Evolutionary conservation across 1,284 basidiomycete species (phyloP).

Genomic region (Phellopilus nigrolimitatus): DNA sequence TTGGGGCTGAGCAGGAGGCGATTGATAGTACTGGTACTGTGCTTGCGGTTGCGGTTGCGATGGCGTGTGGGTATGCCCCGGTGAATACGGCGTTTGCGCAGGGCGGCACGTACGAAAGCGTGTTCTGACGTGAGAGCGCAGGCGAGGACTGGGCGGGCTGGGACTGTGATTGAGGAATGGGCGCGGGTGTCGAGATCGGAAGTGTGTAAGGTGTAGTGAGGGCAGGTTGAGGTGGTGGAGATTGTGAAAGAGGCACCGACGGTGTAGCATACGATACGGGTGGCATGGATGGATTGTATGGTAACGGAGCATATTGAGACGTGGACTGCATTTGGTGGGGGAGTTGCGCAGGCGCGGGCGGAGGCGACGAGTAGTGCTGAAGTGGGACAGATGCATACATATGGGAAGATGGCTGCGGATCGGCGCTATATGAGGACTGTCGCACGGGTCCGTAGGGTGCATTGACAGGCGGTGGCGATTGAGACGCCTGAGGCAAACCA

Average conservation of each 20-base stretch:
- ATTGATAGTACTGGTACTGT: constrained; percentile 23
- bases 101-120: constrained; percentile 29
- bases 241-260: constrained; percentile 13
- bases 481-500: constrained; percentile 18
- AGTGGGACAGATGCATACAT: constrained; percentile 18
- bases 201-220: background rate
- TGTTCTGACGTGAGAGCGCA: constrained; percentile 31
- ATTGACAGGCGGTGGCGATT: constrained; percentile 19
- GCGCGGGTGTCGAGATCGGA: background rate
- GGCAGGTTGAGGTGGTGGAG: constrained; percentile 1
- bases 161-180: constrained; percentile 7
- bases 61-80: constrained; percentile 19
- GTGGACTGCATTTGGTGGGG: constrained; percentile 28
- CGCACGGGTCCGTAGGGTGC: constrained; percentile 23
- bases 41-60: constrained; percentile 17
- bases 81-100: constrained; percentile 17
- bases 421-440: constrained; percentile 16
- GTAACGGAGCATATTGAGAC: constrained; percentile 24
- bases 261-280: constrained; percentile 16
- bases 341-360: constrained; percentile 22
- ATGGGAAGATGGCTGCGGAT: constrained; percentile 28
- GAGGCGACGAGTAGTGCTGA: constrained; percentile 9
- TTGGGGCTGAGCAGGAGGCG: constrained; percentile 26
- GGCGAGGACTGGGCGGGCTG: constrained; percentile 9
- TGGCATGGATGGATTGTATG: constrained; percentile 21